Conservation (phyloP, 2,329 filamentous ascomycete genomes). For the Talaromyces albobiverticillius region DNA sequence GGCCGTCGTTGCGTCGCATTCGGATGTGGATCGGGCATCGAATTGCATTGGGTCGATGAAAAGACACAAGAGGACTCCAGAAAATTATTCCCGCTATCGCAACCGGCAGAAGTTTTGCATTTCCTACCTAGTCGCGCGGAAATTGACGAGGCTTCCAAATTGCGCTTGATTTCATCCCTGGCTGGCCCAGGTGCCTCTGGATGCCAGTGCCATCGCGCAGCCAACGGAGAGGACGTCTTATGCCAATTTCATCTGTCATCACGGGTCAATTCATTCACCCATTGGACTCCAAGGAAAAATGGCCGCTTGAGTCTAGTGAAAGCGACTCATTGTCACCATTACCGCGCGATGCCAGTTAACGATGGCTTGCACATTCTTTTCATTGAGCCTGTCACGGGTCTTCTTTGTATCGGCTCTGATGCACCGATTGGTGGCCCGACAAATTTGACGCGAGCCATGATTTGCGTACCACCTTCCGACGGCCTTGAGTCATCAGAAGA, state of each 20-base stretch:
- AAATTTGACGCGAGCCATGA: constrained; percentile 58
- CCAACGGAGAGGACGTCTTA: constrained; percentile 19
- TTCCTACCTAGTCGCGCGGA: constrained; percentile 57
- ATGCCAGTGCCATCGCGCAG: constrained; percentile 27
- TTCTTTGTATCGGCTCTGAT: constrained; percentile 61
- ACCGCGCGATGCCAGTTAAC: constrained; percentile 61
- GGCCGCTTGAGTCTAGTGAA: constrained; percentile 34
- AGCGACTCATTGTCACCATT: constrained; percentile 56
- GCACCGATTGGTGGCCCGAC: constrained; percentile 57
- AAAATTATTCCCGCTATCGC: constrained; percentile 40
- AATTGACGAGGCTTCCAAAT: constrained; percentile 54
- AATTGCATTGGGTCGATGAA: constrained; percentile 60
- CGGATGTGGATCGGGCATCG: constrained; percentile 61
- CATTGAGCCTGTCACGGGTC: constrained; percentile 56
- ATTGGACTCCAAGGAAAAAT: constrained; percentile 21
- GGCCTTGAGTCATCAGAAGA: constrained; percentile 18
- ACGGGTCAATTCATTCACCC: constrained; percentile 27
- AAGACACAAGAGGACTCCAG: constrained; percentile 38
- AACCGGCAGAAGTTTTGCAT: constrained; percentile 46
- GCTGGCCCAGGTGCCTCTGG: constrained; percentile 38
- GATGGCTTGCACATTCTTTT: constrained; percentile 66
- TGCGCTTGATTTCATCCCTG: constrained; percentile 62
- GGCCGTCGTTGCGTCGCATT: constrained; percentile 64
- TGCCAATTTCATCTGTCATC: constrained; percentile 30
- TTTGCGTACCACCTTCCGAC: constrained; percentile 46